phyloP scores from a whole-genome alignment of 2,329 filamentous ascomycete genomes.

The Dothideomycetes sp. region DNA sequence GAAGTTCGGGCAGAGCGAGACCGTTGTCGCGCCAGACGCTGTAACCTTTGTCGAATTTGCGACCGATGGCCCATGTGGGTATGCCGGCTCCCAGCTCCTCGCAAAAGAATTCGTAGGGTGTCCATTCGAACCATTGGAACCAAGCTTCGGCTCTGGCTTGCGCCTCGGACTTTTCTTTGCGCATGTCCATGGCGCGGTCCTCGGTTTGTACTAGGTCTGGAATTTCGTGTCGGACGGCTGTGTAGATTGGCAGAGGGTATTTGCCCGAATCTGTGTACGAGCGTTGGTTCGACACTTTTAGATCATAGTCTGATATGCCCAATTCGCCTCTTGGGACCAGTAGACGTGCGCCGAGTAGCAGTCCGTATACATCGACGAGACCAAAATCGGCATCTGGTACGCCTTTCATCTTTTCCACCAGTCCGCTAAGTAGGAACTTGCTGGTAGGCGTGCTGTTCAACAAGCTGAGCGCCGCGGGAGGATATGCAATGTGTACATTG shows the following conservation, averaged over 20 bases:
- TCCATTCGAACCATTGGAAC: slow-evolving; percentile 98
- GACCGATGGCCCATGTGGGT: slow-evolving; percentile 85
- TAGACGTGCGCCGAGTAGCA: slow-evolving; percentile 73
- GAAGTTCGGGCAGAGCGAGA: slow-evolving; percentile 71
- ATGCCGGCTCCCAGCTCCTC: slow-evolving; percentile 88
- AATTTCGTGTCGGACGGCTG: slow-evolving; percentile 90
- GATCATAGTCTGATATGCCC: slow-evolving; percentile 63
- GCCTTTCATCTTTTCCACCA: slow-evolving; percentile 86
- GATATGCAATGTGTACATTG: slow-evolving; percentile 84
- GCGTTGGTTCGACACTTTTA: slow-evolving; percentile 85
- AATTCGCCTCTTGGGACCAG: slow-evolving; percentile 81
- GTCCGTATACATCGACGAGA: slow-evolving; percentile 85
- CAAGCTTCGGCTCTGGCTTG: slow-evolving; percentile 57
- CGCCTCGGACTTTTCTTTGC: slow-evolving; percentile 27
- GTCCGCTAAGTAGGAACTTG: slow-evolving; percentile 76
- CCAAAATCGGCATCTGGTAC: slow-evolving; percentile 74
- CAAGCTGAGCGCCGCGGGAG: slow-evolving; percentile 70
- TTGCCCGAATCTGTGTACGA: slow-evolving; percentile 66
- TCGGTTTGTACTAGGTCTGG: slow-evolving; percentile 49
- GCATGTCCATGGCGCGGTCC: slow-evolving; percentile 24
- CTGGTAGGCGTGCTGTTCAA: slow-evolving; percentile 86
- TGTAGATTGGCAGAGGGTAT: slow-evolving; percentile 88
- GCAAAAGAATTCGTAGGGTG: slow-evolving; percentile 90
- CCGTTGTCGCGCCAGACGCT: slow-evolving; percentile 55
- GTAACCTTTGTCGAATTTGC: slow-evolving; percentile 65